Base-by-base conservation (phyloP, 106 monocot genomes). In the Dactylorhiza incarnata region DNA sequence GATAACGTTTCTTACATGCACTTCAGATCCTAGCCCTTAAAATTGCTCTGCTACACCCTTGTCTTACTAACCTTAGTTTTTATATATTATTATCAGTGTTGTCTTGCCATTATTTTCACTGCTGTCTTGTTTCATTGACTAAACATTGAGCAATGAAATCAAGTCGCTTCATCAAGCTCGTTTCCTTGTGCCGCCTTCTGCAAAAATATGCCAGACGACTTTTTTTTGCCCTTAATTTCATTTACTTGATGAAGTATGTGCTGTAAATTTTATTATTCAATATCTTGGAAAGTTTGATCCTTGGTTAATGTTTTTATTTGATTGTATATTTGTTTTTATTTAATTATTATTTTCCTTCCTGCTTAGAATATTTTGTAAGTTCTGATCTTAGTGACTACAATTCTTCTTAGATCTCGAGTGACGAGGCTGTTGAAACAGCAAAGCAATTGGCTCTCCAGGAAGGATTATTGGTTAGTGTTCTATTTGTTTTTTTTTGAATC, bases 361-460 rank as follows among this genome's bases (percentile, higher is more conserved):
- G 17, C 3, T n/a, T 59, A 22, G 22, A 59, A 59, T 22, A 20
- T 20, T 20, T 59, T 59, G 22, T 22, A 59, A 22, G 20, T 59
- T 59, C 22, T 20, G 19, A 59, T 59, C 4, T 37, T 66, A 66
- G 12, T 66, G 10, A 37, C 13, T 46, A 47, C n/a, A 17, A 45
- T 46, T 70, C 69, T 14, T 76, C 79, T 29, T 75, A 95, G 95
- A 79, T 96, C 63, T 96, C 95, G 29, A 96, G 95, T 73, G 90
- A 93, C 52, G 95, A 93, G 76, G 90, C 95, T 84, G 84, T 96
- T 84, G 95, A 93, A 80, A 96, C 85, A 68, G 95, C 95, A 80
- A 96, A 96, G 81, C 90, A 93, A 76, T 68, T 96, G 76, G 90
- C 95, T 80, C 89, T 96, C 62, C 88, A 96, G 74, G 95, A 96